Conservation (phyloP, 805 yeast species). For the Candida maris region DNA sequence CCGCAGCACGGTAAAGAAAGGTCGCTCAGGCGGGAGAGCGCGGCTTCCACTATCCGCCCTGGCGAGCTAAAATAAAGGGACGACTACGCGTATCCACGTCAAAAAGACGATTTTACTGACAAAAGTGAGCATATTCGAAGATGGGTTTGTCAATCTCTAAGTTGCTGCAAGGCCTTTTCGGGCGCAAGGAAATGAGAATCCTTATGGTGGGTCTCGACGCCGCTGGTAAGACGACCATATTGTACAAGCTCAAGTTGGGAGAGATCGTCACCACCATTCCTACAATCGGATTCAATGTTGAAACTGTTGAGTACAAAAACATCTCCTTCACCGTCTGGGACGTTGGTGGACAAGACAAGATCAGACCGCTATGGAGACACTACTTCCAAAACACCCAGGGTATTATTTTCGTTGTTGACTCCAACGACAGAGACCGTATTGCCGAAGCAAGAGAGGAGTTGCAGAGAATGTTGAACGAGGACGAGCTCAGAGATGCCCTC, state of each 20-base stretch:
- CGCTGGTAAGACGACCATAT: conserved; percentile 97
- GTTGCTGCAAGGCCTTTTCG: conserved; percentile 90
- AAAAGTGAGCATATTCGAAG: conserved; percentile 19
- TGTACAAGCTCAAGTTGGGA: conserved; percentile 91
- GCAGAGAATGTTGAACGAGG: conserved; percentile 98
- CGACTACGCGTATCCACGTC: too few relatives aligned
- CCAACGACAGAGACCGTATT: conserved; percentile 96
- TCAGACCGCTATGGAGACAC: conserved; percentile 98
- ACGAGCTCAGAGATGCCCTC: conserved; percentile 94
- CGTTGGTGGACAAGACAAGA: conserved; percentile 99
- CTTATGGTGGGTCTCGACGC: conserved; percentile 98
- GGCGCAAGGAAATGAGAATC: conserved; percentile 97
- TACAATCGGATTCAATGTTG: conserved; percentile 96
- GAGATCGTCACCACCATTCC: conserved; percentile 96
- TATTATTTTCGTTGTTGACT: conserved; percentile 95
- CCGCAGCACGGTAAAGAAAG: too few relatives aligned
- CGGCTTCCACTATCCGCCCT: too few relatives aligned
- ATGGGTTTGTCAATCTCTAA: conserved; percentile 97
- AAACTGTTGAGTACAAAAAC: conserved; percentile 95
- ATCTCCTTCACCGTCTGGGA: conserved; percentile 98
- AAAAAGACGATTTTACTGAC: conserved; percentile 9
- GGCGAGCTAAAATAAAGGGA: too few relatives aligned
- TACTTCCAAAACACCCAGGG: conserved; percentile 99
- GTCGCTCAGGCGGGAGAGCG: too few relatives aligned
- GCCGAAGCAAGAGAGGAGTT: conserved; percentile 97